Conservation (phyloP, 106 monocot genomes). For the Acanthochlamys bracteata region DNA sequence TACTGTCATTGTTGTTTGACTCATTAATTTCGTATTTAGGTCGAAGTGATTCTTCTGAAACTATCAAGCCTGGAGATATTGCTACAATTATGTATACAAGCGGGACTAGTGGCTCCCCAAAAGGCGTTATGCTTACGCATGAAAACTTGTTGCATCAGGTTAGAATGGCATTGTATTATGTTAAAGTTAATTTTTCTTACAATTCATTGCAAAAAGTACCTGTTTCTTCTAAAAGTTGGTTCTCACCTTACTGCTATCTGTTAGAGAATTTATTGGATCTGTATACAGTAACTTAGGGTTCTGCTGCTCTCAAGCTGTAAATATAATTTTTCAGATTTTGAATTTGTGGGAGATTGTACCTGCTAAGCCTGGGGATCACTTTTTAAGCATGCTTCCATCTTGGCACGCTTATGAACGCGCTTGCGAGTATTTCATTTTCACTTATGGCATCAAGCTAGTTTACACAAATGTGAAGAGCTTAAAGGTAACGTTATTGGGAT, state of each 20-base stretch:
- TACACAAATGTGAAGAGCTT: constrained; percentile 77
- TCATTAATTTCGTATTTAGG: constrained; percentile 19
- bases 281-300: background rate
- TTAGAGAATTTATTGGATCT: no score
- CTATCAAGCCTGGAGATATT: constrained; percentile 65
- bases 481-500: constrained; percentile 47
- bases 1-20: background rate
- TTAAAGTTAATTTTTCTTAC: no score
- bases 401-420: constrained; percentile 99
- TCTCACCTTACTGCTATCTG: no score
- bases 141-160: constrained; percentile 92
- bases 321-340: constrained; percentile 34
- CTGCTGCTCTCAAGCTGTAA: background rate
- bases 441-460: constrained; percentile 69
- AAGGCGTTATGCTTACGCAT: constrained; percentile 97
- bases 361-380: constrained; percentile 65
- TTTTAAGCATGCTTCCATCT: constrained; percentile 88
- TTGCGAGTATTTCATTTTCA: constrained; percentile 71
- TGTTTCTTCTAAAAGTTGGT: no score
- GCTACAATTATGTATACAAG: constrained; percentile 94
- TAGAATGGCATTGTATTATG: background rate
- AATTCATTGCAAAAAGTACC: no score
- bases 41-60: constrained; percentile 29
- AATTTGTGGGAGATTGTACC: constrained; percentile 86
- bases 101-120: constrained; percentile 84